Evolutionary conservation across 441 rosid genomes (phyloP), one percentile per base, ranked within the genome.

Genomic region (Geranium incanum): DNA sequence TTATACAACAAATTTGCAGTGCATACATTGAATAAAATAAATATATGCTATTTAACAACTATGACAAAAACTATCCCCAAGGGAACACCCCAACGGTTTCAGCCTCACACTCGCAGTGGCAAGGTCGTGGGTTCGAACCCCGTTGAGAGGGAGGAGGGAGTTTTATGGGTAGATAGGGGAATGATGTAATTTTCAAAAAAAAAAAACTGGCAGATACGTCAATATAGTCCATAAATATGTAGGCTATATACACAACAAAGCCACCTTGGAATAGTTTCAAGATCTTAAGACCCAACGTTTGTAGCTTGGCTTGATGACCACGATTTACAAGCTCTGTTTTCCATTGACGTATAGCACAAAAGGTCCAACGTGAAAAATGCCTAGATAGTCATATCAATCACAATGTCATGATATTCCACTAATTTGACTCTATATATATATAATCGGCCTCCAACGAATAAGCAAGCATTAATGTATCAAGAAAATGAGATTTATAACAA

Each of bases 381-480:
- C 21, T n/a, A 5, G 62, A 55, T 15, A 55, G 15, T 21, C 21
- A 21, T 21, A 21, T 21, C 21, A 52, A 52, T n/a, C 5, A 52
- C 19, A 13, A 52, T 52, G 60, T 52, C 15, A 52, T 6, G 15
- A 52, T 16, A n/a, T 52, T n/a, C 19, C 60, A 52, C 19, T 0
- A n/a, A 19, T 52, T 12, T 52, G 19, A 52, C 60, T 21, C 21
- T 21, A 28, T 28, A 28, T 28, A 28, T 50, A 50, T 13, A 50
- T 1, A 13, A 50, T 13, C 2, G 18, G 16, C 18, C 59, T n/a
- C 18, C 7, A 0, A 16, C 19, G 1, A 4, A 16, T 16, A 15
- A 55, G 62, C 18, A 55, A 55, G 52, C 52, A 45, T 55, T 55
- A 15, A 55, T 55, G n/a, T 19, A 55, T 55, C 62, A 55, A 55